Percentiles rank a stretch among this genome's conserved stretches.
phyloP scores from a whole-genome alignment of 2,329 filamentous ascomycete species.

The Fusarium sp. region DNA sequence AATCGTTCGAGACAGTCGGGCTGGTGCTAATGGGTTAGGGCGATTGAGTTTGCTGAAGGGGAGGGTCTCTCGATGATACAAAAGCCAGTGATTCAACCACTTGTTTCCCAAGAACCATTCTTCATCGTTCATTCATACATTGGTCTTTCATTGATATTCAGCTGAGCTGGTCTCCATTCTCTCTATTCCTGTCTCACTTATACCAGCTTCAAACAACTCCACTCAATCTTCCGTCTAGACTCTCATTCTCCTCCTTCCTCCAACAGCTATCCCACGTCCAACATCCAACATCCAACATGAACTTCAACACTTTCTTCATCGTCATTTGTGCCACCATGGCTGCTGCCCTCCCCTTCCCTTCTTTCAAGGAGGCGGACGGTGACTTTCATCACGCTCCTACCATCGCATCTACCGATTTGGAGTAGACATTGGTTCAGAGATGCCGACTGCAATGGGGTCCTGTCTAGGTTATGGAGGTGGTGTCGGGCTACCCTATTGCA shows the following conservation, averaged over 20 bases:
- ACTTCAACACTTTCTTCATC: conserved; percentile 31
- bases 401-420: conserved; percentile 22
- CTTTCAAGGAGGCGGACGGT: conserved; percentile 12
- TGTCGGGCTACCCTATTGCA: not conserved
- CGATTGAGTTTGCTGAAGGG: not conserved
- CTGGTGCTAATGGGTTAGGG: not conserved
- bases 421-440: conserved; percentile 2
- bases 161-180: not conserved
- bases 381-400: not conserved
- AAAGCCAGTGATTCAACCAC: not conserved
- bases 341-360: conserved; percentile 32
- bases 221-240: not conserved
- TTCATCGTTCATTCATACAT: not conserved
- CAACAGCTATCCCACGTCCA: not conserved
- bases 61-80: not conserved
- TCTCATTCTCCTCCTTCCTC: not conserved
- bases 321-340: conserved; percentile 32
- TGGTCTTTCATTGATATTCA: not conserved
- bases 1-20: not conserved
- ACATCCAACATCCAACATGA: conserved; percentile 26
- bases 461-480: not conserved
- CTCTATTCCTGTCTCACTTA: not conserved
- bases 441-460: not conserved
- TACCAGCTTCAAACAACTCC: not conserved
- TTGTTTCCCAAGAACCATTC: not conserved